Evolutionary conservation across 805 yeast species (phyloP), one percentile per base, ranked within the genome.

Genomic region (Wickerhamomyces bovis): DNA sequence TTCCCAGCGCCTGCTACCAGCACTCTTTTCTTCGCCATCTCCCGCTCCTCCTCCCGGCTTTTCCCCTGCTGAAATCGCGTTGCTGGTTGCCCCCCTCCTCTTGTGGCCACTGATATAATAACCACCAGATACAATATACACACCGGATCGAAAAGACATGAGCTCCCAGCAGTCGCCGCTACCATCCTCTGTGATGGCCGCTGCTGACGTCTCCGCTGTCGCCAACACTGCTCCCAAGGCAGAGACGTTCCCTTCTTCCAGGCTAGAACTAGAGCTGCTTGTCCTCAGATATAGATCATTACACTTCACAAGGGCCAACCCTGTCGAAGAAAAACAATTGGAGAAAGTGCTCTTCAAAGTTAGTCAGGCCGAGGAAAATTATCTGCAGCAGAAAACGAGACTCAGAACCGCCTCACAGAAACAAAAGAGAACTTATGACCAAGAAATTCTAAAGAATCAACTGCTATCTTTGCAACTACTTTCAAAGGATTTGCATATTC

Each of bases 401-500:
- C 39, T 76, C 13, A 68, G 70, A 40, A 42, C 45, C 13, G 41
- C 46, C 13, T 42, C 47, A 12, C 41, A 31, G 46, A 49, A 40
- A 42, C 46, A 21, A 42, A 55, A 20, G 58, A 62, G 45, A 55
- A 49, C 18, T 58, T 70, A 78, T 36, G 78, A 81, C 54, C 52
- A 66, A 6, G 71, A 65, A 3, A 56, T 80, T 15, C 64, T 86
- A 43, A 66, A 71, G 39, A 73, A 77, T 48, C 95, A 86, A 60
- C 60, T 86, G 19, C 63, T 78, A 16, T 83, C 83, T 0, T 71
- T 85, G 44, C 86, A 85, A 57, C 58, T 84, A 16, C 63, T 86
- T 38, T 76, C 88, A 2, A 78, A 73, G 53, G 88, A 85, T 61
- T 53, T 82, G 48, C 85, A 81, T 57, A 63, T 86, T 41, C 89